Conservation (phyloP, 352 stramenopile species). For the Pythium volutum region DNA sequence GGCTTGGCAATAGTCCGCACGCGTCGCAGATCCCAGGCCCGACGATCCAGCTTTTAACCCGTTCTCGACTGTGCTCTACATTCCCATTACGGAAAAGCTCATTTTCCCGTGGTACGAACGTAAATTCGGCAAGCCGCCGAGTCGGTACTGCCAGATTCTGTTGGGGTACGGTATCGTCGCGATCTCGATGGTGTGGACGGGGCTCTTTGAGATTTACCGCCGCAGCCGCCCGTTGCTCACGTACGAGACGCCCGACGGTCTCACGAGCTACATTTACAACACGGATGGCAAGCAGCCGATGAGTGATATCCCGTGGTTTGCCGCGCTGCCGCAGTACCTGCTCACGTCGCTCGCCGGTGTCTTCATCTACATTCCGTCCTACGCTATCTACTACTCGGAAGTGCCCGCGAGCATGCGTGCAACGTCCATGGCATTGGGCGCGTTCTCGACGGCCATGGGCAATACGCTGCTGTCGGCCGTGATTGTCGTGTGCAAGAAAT, state of each 20-base stretch:
- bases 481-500: constrained; percentile 44
- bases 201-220: constrained; percentile 29
- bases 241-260: not conserved
- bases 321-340: constrained; percentile 28
- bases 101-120: constrained; percentile 43
- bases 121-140: constrained; percentile 33
- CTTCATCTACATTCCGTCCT: constrained; percentile 31
- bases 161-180: constrained; percentile 19
- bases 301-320: constrained; percentile 27
- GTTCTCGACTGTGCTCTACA: constrained; percentile 37
- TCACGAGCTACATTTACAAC: constrained; percentile 6
- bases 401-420: constrained; percentile 25
- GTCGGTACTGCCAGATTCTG: constrained; percentile 27
- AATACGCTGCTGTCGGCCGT: constrained; percentile 45
- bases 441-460: constrained; percentile 47
- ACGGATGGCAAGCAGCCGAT: constrained; percentile 18
- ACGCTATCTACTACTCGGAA: constrained; percentile 29
- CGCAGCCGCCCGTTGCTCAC: constrained; percentile 20
- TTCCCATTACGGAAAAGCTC: constrained; percentile 38
- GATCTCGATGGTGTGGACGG: constrained; percentile 25
- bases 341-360: constrained; percentile 23
- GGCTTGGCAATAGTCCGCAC: constrained; percentile 18
- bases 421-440: constrained; percentile 33
- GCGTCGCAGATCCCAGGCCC: constrained; percentile 44
- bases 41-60: constrained; percentile 51